Conservation (phyloP, 2,329 filamentous ascomycete genomes). For the Phialocephala subalpina region DNA sequence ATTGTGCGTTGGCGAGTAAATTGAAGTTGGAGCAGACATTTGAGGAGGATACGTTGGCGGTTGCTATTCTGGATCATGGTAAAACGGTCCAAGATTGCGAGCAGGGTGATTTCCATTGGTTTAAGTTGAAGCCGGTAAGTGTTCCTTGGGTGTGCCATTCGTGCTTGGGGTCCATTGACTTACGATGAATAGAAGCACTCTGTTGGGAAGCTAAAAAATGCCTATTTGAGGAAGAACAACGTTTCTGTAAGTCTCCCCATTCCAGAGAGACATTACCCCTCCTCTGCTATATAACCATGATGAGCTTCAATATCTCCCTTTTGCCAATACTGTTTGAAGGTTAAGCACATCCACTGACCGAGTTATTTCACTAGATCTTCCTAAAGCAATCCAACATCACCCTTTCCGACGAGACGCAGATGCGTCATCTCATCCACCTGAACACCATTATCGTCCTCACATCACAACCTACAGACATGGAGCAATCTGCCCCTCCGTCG, state of each 20-base stretch:
- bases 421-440: constrained; percentile 21
- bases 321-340: no score
- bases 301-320: background rate
- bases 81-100: background rate
- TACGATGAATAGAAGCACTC: background rate
- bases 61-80: constrained; percentile 4
- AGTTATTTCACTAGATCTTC: background rate
- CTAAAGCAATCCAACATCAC: background rate
- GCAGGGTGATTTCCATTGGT: background rate
- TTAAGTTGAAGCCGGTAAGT: constrained; percentile 8
- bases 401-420: constrained; percentile 14
- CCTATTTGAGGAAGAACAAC: background rate
- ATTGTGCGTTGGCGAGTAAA: background rate
- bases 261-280: background rate
- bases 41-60: background rate
- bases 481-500: background rate
- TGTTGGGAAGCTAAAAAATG: background rate
- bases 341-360: background rate
- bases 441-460: constrained; percentile 30
- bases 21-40: background rate
- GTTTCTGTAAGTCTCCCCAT: background rate
- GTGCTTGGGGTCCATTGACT: background rate
- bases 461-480: constrained; percentile 12
- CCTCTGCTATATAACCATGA: background rate
- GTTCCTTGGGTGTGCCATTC: background rate